Evolutionary conservation across 805 yeast species (phyloP).

Genomic region (Candida hungchunana): DNA sequence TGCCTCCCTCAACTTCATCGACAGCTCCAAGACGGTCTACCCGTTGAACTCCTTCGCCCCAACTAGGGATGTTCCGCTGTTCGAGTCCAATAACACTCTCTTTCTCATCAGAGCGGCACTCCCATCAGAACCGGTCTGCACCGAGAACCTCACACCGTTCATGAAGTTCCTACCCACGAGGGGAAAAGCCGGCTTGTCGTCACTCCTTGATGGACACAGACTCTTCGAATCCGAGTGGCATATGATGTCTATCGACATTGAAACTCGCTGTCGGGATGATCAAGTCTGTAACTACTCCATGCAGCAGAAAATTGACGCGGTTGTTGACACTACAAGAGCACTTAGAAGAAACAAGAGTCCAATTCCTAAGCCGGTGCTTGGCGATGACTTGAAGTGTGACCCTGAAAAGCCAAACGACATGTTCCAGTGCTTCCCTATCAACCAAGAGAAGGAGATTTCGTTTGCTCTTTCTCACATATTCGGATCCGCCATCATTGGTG

Average conservation of each 20-base stretch:
- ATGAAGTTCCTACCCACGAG: conserved; percentile 85
- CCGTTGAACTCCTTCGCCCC: conserved; percentile 42
- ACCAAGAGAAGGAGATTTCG: conserved; percentile 40
- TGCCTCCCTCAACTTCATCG: conserved; percentile 89
- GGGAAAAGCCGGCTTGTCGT: conserved; percentile 84
- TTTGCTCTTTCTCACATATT: conserved; percentile 64
- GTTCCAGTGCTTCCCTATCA: conserved; percentile 77
- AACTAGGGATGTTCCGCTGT: conserved; percentile 24
- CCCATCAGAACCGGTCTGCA: conserved; percentile 94
- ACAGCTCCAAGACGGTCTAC: conserved; percentile 68
- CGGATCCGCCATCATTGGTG: conserved; percentile 63
- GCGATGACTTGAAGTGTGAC: conserved; percentile 73
- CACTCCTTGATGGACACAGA: conserved; percentile 84
- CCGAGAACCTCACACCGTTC: conserved; percentile 94
- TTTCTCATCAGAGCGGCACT: conserved; percentile 76
- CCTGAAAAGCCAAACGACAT: conserved; percentile 49
- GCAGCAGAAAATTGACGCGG: conserved; percentile 66
- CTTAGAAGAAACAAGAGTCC: conserved; percentile 60
- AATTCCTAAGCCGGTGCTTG: conserved; percentile 76
- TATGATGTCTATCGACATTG: conserved; percentile 81
- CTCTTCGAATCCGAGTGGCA: conserved; percentile 93
- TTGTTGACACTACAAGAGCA: conserved; percentile 65
- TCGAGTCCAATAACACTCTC: conserved; percentile 34
- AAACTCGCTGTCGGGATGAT: conserved; percentile 44
- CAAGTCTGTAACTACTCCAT: conserved; percentile 45